Percentiles rank a stretch among this genome's conserved stretches.
Evolutionary conservation across 768 basidiomycete species (phyloP).

Genomic region (Clitopilus hobsonii): DNA sequence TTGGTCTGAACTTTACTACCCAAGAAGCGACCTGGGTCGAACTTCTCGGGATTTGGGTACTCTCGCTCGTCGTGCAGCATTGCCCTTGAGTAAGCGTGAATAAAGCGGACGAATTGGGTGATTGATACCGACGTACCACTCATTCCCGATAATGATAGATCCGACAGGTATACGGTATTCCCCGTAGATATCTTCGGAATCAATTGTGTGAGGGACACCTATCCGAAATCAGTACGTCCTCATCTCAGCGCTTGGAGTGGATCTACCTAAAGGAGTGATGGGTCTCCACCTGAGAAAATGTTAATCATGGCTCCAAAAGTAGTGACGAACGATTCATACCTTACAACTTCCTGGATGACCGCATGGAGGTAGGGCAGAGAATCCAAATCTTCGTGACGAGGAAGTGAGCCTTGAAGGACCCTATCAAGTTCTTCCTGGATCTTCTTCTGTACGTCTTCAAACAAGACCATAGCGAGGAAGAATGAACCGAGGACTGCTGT

Average conservation of each 20-base stretch:
- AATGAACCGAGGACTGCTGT: conserved; percentile 26
- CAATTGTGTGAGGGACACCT: conserved; percentile 25
- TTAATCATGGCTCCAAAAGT: neutral
- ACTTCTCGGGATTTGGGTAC: conserved; percentile 24
- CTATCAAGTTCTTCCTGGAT: conserved; percentile 39
- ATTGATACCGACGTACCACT: neutral
- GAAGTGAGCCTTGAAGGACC: conserved; percentile 29
- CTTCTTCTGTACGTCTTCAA: conserved; percentile 28
- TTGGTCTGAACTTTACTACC: neutral
- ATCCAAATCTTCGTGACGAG: conserved; percentile 23
- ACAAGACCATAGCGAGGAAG: conserved; percentile 33
- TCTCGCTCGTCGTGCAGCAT: conserved; percentile 23
- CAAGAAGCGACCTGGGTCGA: conserved; percentile 27
- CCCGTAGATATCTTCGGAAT: conserved; percentile 24
- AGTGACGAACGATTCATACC: conserved; percentile 1
- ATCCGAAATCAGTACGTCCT: neutral
- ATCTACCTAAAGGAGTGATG: neutral
- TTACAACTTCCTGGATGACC: conserved; percentile 11
- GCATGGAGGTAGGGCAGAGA: conserved; percentile 11
- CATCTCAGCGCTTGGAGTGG: neutral
- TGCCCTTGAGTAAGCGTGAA: conserved; percentile 17
- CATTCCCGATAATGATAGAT: neutral
- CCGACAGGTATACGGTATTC: conserved; percentile 28
- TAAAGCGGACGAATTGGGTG: neutral
- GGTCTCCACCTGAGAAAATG: neutral